Percentiles rank a stretch among this genome's conserved stretches.
Evolutionary conservation across 345 rosid genomes (phyloP).

Genomic region (Noccaea bulbosa): DNA sequence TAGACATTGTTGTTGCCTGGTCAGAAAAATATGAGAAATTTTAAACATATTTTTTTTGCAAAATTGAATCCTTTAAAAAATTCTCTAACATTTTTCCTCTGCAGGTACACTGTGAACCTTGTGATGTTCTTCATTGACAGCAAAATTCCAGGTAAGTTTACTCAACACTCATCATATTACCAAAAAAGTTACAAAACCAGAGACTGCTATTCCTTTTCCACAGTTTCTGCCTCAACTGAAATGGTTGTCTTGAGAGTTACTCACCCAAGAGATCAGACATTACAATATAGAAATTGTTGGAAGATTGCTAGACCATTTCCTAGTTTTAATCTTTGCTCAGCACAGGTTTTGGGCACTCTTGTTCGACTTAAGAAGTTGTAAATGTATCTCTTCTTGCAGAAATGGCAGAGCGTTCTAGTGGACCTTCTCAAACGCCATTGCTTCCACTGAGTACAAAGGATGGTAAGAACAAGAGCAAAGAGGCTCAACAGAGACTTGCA

Average conservation of each 20-base stretch:
- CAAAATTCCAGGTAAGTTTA: slow-evolving; percentile 69
- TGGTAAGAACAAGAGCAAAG: slow-evolving; percentile 61
- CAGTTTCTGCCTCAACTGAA: not conserved
- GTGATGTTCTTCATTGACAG: slow-evolving; percentile 64
- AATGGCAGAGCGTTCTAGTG: slow-evolving; percentile 63
- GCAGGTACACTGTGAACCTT: slow-evolving; percentile 86
- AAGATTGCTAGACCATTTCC: not conserved
- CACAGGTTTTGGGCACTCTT: slow-evolving; percentile 1
- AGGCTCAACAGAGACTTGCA: slow-evolving; percentile 61
- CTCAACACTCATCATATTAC: not conserved
- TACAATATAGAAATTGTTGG: not conserved
- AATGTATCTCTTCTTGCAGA: slow-evolving; percentile 51
- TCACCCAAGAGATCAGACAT: not conserved
- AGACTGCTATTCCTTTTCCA: not conserved
- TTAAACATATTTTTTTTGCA: not conserved
- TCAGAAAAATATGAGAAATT: slow-evolving; percentile 28
- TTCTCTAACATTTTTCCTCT: slow-evolving; percentile 8
- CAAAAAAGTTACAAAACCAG: not conserved
- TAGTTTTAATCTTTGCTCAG: slow-evolving; percentile 5
- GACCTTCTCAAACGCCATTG: slow-evolving; percentile 46
- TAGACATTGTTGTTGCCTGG: slow-evolving; percentile 89
- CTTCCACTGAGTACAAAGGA: slow-evolving; percentile 64
- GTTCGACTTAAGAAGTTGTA: slow-evolving; percentile 3
- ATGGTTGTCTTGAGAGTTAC: not conserved
- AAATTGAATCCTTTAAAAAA: not conserved